These are phyloP conservation scores for Lasiodiplodia sp. DNA, from an alignment of 2,329 filamentous ascomycete genomes.

Conservation along the genomic window DNA sequence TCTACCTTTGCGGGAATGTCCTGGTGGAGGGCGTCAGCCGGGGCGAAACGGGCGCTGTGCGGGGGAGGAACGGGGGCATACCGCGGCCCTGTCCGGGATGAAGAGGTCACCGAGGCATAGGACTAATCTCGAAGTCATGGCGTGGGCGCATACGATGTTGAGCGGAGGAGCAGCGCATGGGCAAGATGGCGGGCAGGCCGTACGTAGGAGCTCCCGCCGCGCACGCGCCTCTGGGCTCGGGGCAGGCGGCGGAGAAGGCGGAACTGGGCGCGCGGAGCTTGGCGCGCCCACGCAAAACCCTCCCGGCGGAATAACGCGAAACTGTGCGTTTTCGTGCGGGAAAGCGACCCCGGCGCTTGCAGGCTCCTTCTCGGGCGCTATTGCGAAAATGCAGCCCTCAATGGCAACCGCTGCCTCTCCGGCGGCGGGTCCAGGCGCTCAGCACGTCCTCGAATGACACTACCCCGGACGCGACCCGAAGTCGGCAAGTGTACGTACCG, in stretches of 20 bases:
- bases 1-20: conserved; percentile 52
- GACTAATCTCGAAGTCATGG: conserved; percentile 52
- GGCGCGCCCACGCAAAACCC: neutral
- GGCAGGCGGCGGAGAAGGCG: conserved; percentile 3
- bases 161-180: neutral
- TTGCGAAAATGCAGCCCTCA: neutral
- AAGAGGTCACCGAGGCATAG: conserved; percentile 52
- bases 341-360: neutral
- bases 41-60: conserved; percentile 39
- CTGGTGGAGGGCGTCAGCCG: conserved; percentile 45
- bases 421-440: conserved; percentile 11
- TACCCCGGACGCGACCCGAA: conserved; percentile 21
- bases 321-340: neutral
- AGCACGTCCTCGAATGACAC: conserved; percentile 22
- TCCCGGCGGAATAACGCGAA: neutral
- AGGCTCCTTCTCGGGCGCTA: neutral
- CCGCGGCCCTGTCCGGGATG: conserved; percentile 52
- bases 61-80: conserved; percentile 37
- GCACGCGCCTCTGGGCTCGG: conserved; percentile 21
- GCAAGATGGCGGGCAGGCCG: neutral
- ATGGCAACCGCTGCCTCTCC: conserved; percentile 2
- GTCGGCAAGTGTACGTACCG: conserved; percentile 21
- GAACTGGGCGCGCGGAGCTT: conserved; percentile 1
- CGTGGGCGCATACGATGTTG: conserved; percentile 19
- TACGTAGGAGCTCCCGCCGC: conserved; percentile 7